A percentile compares a stretch with the other conserved stretches of the same genome.
Evolutionary conservation across 2,329 filamentous ascomycete species (phyloP).

Genomic region (Aspergillus chevalieri): DNA sequence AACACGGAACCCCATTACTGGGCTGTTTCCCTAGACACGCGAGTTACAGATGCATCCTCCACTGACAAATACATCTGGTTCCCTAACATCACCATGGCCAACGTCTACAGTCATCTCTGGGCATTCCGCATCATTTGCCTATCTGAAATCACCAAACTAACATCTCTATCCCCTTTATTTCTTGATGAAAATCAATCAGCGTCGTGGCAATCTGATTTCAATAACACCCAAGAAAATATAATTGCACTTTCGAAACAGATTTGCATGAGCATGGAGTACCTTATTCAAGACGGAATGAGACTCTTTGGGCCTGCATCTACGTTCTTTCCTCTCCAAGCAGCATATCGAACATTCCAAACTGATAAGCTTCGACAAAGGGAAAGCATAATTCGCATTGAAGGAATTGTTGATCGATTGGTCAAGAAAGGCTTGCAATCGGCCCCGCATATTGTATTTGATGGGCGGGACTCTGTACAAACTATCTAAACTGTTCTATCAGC

Average conservation of each 20-base stretch:
- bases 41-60: background rate
- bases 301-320: slow-evolving; percentile 35
- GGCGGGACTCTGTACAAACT: too few relatives aligned
- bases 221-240: background rate
- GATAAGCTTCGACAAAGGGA: background rate
- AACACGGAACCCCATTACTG: background rate
- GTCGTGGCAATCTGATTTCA: background rate
- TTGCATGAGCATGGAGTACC: slow-evolving; percentile 32
- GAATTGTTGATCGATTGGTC: slow-evolving; percentile 8
- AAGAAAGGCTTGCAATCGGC: slow-evolving; percentile 12
- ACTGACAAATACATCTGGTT: slow-evolving; percentile 21
- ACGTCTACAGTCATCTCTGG: slow-evolving; percentile 35
- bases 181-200: background rate
- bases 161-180: background rate
- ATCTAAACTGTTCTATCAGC: too few relatives aligned
- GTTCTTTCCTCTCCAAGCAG: slow-evolving; percentile 22
- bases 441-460: slow-evolving; percentile 5
- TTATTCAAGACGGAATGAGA: slow-evolving; percentile 36
- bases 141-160: slow-evolving; percentile 19
- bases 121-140: slow-evolving; percentile 34
- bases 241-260: slow-evolving; percentile 20
- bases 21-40: background rate
- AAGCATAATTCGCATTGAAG: slow-evolving; percentile 1
- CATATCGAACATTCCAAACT: slow-evolving; percentile 6
- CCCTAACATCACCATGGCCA: slow-evolving; percentile 32